phyloP scores from a whole-genome alignment of 2,329 filamentous ascomycete genomes.

The Verticillium isaacii region DNA sequence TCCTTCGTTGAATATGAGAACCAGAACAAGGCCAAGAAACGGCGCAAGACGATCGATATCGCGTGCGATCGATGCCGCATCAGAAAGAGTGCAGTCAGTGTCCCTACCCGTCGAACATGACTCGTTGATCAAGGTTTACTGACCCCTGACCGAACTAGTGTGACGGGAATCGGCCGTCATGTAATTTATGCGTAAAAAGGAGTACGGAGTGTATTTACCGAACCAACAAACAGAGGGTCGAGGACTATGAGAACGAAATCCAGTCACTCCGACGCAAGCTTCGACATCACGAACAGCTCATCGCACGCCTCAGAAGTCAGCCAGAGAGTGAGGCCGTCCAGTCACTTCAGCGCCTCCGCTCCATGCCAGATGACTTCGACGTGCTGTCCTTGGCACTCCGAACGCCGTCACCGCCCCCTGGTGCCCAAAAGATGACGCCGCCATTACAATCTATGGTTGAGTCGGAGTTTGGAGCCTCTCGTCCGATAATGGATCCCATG shows the following conservation, averaged over 20 bases:
- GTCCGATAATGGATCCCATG: background rate
- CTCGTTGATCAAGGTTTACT: background rate
- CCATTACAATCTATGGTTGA: background rate
- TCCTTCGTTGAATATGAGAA: background rate
- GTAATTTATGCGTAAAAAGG: too few species aligned
- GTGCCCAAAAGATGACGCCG: background rate
- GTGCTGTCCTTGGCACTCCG: background rate
- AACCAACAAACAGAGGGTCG: background rate
- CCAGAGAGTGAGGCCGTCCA: background rate
- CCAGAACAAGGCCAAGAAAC: background rate
- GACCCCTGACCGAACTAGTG: background rate
- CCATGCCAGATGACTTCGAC: background rate
- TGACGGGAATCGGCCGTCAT: background rate
- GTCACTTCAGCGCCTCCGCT: background rate
- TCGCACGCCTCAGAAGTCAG: background rate
- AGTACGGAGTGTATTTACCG: too few species aligned
- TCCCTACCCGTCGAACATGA: background rate
- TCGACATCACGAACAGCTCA: background rate
- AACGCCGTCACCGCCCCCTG: background rate
- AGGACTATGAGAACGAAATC: background rate
- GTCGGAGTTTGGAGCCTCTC: background rate
- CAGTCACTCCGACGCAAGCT: background rate
- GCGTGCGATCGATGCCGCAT: background rate
- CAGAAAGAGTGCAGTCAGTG: background rate
- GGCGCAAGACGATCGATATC: background rate